These are phyloP conservation scores for Bipolaris bicolor DNA, from an alignment of 2,329 filamentous ascomycete species.

Conservation along the genomic window DNA sequence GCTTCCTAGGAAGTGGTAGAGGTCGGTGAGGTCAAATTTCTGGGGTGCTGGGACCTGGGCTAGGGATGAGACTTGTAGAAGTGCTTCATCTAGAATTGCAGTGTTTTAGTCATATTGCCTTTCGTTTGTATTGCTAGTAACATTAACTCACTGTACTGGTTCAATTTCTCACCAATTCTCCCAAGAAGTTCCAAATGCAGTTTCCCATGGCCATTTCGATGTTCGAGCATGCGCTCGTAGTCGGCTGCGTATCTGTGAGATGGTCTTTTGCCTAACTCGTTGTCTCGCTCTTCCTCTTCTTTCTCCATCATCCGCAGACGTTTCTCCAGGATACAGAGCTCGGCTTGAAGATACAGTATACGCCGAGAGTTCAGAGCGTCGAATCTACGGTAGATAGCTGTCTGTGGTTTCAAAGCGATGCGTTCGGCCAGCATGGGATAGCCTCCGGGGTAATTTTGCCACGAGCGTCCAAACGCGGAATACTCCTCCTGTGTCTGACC, in stretches of 20 bases:
- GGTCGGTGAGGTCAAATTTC: conserved; percentile 11
- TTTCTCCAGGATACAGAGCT: conserved; percentile 10
- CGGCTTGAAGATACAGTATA: conserved; percentile 21
- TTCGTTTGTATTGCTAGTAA: too few species aligned
- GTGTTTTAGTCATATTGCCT: background rate
- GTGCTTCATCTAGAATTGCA: background rate
- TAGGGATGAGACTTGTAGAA: conserved; percentile 8
- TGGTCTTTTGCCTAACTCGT: background rate
- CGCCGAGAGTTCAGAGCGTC: conserved; percentile 21
- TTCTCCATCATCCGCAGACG: background rate
- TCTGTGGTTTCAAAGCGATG: conserved; percentile 19
- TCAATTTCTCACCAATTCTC: conserved; percentile 5
- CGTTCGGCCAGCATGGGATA: conserved; percentile 20
- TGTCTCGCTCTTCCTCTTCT: background rate
- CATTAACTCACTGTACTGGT: conserved; percentile 7
- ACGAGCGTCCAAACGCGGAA: background rate
- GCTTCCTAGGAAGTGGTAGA: conserved; percentile 12
- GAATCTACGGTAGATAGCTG: conserved; percentile 22
- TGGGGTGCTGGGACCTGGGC: conserved; percentile 2
- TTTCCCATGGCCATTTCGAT: background rate
- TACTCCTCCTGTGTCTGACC: background rate
- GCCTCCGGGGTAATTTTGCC: conserved; percentile 6
- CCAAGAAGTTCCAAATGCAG: background rate
- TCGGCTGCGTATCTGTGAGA: background rate
- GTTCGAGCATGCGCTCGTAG: conserved; percentile 1